Base-by-base conservation (phyloP, 192 early-diverging fungal genomes). In the Podila horticola region DNA sequence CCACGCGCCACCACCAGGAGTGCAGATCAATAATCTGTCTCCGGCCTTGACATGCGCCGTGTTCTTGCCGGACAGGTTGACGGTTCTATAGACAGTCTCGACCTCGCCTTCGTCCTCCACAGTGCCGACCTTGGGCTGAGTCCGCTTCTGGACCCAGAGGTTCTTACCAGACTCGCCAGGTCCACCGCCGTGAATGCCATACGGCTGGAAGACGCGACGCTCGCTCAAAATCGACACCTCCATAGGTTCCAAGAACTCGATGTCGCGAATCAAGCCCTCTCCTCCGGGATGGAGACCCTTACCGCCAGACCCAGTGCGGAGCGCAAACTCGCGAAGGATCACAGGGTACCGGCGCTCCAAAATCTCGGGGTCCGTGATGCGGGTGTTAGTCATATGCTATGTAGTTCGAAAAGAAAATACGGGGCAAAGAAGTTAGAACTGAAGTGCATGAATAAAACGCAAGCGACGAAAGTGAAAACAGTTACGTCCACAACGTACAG, bases 331-430 rank as follows among this genome's bases (percentile, higher is more conserved):
- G 36, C 91, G 91, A 52, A 99, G 83, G 19, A 98, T 76, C 33
- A 99, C 95, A 0, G 97, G 95, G 66, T 97, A 97, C 41, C 95
- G 86, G 48, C 94, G 88, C 82, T 98, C 97, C 28, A 99, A 75
- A 60, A 97, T 97, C 84, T 98, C 97, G 0, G 97, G 96, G 83
- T 99, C 97, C 2, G 97, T 99, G 72, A 97, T 98, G 24, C 97
- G 88, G 0, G 97, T 99, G 75, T 99, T 99, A 34, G 97, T 99
- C 96, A 97, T 97, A 75, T 97, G 95, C 65, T 88, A 82, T 19
- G 30, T 59, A 8, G 31, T 3, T 10, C n/a, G 15, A 24, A 55
- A 55, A 10, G 24, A 17, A 55, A 5, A n/a, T n/a, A n/a, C n/a
- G n/a, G 52, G n/a, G 13, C 4, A 24, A 3, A 55, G 2, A 55